Conservation (phyloP, 495 filamentous ascomycete genomes). For the Neurospora sp. region DNA sequence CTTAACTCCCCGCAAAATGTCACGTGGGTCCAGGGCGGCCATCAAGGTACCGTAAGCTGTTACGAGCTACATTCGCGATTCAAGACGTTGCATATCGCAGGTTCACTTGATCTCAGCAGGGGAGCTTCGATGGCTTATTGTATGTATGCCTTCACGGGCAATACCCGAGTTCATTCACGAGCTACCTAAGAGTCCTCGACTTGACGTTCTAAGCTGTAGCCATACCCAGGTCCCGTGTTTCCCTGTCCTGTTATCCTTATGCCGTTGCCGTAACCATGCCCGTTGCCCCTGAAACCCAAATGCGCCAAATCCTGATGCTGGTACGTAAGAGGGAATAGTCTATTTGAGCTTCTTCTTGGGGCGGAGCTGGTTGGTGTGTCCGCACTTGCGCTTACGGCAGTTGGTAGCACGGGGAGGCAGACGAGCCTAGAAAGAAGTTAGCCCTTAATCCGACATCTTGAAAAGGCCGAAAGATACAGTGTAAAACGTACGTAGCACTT, state of each 20-base stretch:
- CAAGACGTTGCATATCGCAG: neutral
- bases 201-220: neutral
- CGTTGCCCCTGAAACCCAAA: conserved; percentile 18
- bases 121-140: neutral
- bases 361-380: conserved; percentile 98
- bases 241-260: neutral
- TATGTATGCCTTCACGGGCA: neutral
- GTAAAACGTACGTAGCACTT: conserved; percentile 86
- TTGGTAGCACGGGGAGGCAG: conserved; percentile 97
- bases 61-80: neutral
- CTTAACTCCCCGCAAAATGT: neutral
- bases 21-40: neutral
- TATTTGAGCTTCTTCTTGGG: conserved; percentile 99
- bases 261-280: neutral
- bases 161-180: neutral
- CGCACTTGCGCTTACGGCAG: conserved; percentile 99
- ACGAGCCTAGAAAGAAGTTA: conserved; percentile 54
- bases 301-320: conserved; percentile 31
- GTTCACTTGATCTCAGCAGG: neutral
- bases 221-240: neutral
- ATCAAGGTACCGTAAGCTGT: neutral
- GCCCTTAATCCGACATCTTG: neutral
- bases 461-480: neutral
- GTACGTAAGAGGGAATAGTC: conserved; percentile 21
- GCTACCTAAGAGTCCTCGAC: neutral